Conservation (phyloP, 2,329 filamentous ascomycete genomes). For the Cladosporium sp. region DNA sequence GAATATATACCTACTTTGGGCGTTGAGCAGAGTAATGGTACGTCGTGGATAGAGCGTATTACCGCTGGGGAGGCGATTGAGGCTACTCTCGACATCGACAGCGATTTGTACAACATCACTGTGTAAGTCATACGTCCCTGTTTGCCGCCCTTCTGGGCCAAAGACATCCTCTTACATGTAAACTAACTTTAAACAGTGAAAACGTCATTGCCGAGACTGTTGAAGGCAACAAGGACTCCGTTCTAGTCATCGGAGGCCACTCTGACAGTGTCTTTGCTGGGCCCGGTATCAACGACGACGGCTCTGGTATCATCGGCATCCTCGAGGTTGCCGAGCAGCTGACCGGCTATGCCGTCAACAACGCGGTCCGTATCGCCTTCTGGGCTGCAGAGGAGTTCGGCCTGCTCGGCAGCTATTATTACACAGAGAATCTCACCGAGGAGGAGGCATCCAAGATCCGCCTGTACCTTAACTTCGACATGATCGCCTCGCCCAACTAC, state of each 20-base stretch:
- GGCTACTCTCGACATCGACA: slow-evolving; percentile 40
- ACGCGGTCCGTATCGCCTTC: slow-evolving; percentile 64
- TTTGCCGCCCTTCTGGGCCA: neutral
- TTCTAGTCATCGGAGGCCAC: slow-evolving; percentile 57
- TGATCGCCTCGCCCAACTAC: slow-evolving; percentile 64
- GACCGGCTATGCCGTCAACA: slow-evolving; percentile 68
- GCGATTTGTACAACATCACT: slow-evolving; percentile 43
- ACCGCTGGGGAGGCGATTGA: slow-evolving; percentile 38
- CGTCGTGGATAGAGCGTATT: slow-evolving; percentile 53
- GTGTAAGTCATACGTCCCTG: slow-evolving; percentile 31
- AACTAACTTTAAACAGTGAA: slow-evolving; percentile 28
- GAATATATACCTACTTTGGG: slow-evolving; percentile 65
- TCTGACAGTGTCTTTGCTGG: slow-evolving; percentile 58
- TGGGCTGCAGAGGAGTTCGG: slow-evolving; percentile 63
- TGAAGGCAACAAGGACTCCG: slow-evolving; percentile 55
- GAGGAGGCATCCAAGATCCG: slow-evolving; percentile 56
- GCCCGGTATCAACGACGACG: slow-evolving; percentile 75
- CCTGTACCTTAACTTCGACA: slow-evolving; percentile 68
- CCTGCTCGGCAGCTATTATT: slow-evolving; percentile 52
- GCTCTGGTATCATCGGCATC: slow-evolving; percentile 60
- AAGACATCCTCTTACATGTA: neutral
- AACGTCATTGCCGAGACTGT: slow-evolving; percentile 61
- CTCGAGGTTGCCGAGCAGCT: slow-evolving; percentile 59
- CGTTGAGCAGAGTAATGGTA: slow-evolving; percentile 57
- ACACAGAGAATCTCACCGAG: slow-evolving; percentile 36